Conservation (phyloP, 2,329 filamentous ascomycete species). For the Septoria petroselini region DNA sequence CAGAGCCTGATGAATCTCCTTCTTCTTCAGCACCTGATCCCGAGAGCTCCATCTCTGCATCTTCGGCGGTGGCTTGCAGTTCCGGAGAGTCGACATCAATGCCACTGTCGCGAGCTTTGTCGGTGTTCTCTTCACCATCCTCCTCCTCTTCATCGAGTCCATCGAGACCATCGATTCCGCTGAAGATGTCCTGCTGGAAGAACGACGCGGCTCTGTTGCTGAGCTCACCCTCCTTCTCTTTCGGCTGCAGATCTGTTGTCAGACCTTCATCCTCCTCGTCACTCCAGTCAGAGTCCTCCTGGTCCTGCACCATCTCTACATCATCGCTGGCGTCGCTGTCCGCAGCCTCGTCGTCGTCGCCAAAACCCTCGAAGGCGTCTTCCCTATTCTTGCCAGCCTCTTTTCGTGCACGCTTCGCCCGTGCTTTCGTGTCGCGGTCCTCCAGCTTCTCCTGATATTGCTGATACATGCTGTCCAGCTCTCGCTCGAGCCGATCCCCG, state of each 20-base stretch:
- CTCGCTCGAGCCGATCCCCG: constrained; percentile 74
- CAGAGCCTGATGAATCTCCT: constrained; percentile 30
- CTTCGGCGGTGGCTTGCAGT: constrained; percentile 27
- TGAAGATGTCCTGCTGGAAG: constrained; percentile 93
- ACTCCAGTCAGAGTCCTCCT: constrained; percentile 59
- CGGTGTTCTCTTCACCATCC: constrained; percentile 37
- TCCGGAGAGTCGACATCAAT: constrained; percentile 39
- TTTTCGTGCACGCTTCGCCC: constrained; percentile 82
- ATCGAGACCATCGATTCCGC: constrained; percentile 68
- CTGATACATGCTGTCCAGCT: constrained; percentile 85
- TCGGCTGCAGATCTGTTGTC: constrained; percentile 58
- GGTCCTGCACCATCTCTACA: constrained; percentile 52
- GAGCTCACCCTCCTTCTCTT: constrained; percentile 54
- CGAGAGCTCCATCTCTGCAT: constrained; percentile 21
- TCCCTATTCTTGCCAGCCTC: constrained; percentile 62
- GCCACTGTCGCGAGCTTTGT: constrained; percentile 46
- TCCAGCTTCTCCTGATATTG: constrained; percentile 78
- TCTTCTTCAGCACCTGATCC: constrained; percentile 17
- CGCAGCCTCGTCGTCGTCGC: constrained; percentile 56
- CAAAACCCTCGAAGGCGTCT: constrained; percentile 86
- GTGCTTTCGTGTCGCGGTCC: constrained; percentile 77
- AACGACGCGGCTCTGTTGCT: constrained; percentile 83
- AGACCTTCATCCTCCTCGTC: constrained; percentile 47
- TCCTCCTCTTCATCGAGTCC: constrained; percentile 38
- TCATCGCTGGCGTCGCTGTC: constrained; percentile 50